Evolutionary conservation across 176 grass and related monocot genomes (phyloP), one percentile per base, ranked within the genome.

Genomic region (Musa troglodytarum): DNA sequence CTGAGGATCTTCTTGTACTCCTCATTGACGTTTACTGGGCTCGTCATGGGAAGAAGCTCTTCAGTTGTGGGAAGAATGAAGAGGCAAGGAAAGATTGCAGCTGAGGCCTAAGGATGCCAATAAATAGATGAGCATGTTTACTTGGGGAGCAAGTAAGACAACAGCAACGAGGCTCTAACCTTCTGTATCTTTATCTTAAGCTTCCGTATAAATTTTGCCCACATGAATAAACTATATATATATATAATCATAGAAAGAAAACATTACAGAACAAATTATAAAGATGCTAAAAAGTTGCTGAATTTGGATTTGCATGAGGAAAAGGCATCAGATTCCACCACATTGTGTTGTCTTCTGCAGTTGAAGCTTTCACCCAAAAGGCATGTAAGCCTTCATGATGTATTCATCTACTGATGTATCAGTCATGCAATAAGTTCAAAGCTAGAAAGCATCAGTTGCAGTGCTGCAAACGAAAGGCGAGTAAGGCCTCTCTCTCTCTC

Each of bases 1-100:
- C 81, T 83, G 54, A 98, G 89, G 8, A 82, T 83, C 28, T 74
- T 72, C 62, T 73, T 80, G 86, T 98, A 98, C 85, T 98, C 94
- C 67, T 98, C 94, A n/a, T n/a, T n/a, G 76, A 98, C 86, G 52
- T 74, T 55, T 26, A 29, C 1, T 1, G 72, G 72, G 22, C 56
- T 12, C 56, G 13, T 21, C 52, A 54, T 28, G 8, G 52, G 8
- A 1, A 13, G 72, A 29, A 29, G 28, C 51, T 26, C 50, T 23
- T 25, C 3, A 1, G 13, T 23, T 56, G 24, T n/a, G 20, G 11
- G 65, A 14, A 15, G 13, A 68, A 29, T 16, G 23, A 15, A 68
- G 28, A 29, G 9, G 65, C 23, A 34, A 29, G 29, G 29, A 29
- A 29, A 29, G 29, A 29, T 29, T 29, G 29, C 29, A 2, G 29